A percentile compares a stretch with the other conserved stretches of the same genome.
phyloP scores from a whole-genome alignment of 2,329 filamentous ascomycete genomes.

The Talaromyces sp. region DNA sequence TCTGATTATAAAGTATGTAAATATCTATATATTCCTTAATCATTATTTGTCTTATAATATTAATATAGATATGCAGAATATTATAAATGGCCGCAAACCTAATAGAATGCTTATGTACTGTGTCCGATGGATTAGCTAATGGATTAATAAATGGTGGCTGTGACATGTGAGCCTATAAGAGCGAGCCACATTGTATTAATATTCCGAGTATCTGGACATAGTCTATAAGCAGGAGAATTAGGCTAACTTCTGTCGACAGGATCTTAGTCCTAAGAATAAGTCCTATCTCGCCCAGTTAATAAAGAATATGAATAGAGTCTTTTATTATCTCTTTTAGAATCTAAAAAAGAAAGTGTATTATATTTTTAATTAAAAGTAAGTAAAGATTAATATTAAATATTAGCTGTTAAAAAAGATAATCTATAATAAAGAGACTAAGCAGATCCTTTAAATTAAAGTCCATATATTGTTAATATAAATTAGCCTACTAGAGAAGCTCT shows the following conservation, averaged over 20 bases:
- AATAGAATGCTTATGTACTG: background rate
- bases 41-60: constrained; percentile 16
- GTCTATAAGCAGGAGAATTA: too few relatives aligned
- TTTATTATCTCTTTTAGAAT: background rate
- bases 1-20: constrained; percentile 24
- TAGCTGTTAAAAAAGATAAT: background rate
- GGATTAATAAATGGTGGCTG: background rate
- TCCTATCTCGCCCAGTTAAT: background rate
- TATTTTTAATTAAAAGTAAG: too few relatives aligned
- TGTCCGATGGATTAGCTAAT: background rate
- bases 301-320: background rate
- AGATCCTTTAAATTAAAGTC: too few relatives aligned
- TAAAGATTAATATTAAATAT: background rate
- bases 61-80: constrained; percentile 12
- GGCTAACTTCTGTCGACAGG: too few relatives aligned
- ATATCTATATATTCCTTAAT: constrained; percentile 16
- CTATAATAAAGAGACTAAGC: too few relatives aligned
- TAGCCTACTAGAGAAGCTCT: too few relatives aligned
- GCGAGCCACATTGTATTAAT: too few relatives aligned
- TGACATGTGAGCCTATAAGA: too few relatives aligned
- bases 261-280: background rate
- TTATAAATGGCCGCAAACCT: background rate
- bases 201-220: too few relatives aligned
- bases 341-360: too few relatives aligned
- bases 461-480: too few relatives aligned